phyloP scores from a whole-genome alignment of 352 stramenopile species.

The Phytophthora cajani region DNA sequence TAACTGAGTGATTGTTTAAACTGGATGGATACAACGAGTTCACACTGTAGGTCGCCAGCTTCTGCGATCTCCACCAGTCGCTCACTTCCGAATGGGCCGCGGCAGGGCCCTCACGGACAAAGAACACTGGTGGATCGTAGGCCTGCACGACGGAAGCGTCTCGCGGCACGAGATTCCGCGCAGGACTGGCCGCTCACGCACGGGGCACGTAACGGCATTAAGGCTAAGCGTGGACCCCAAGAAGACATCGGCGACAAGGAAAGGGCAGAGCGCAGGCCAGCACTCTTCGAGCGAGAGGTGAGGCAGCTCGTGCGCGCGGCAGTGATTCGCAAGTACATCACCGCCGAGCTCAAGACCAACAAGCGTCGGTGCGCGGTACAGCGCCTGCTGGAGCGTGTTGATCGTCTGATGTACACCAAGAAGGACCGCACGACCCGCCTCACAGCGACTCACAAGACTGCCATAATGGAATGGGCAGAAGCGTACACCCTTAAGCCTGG shows the following conservation, averaged over 20 bases:
- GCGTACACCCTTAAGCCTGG: background rate
- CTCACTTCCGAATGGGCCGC: conserved; percentile 1
- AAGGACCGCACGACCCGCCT: conserved; percentile 1
- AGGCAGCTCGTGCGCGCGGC: background rate
- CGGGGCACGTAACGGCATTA: background rate
- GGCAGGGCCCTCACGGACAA: background rate
- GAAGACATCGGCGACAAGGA: background rate
- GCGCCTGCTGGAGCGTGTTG: background rate
- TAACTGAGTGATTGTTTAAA: background rate
- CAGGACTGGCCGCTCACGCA: background rate
- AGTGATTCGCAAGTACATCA: background rate
- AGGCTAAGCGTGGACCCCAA: background rate
- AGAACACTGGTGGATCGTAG: conserved; percentile 3
- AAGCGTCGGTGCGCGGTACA: background rate
- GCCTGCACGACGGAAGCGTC: conserved; percentile 1
- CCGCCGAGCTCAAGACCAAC: background rate
- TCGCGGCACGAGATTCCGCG: background rate
- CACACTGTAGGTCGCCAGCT: background rate
- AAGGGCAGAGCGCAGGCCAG: background rate
- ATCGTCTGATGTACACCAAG: background rate
- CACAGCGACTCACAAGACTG: conserved; percentile 1
- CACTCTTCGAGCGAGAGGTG: background rate
- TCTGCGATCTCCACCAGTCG: background rate
- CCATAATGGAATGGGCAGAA: background rate
- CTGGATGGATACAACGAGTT: no score